These are phyloP conservation scores for Apiotrichum akiyoshidainum DNA, from an alignment of 1,284 basidiomycete species.

Conservation along the genomic window DNA sequence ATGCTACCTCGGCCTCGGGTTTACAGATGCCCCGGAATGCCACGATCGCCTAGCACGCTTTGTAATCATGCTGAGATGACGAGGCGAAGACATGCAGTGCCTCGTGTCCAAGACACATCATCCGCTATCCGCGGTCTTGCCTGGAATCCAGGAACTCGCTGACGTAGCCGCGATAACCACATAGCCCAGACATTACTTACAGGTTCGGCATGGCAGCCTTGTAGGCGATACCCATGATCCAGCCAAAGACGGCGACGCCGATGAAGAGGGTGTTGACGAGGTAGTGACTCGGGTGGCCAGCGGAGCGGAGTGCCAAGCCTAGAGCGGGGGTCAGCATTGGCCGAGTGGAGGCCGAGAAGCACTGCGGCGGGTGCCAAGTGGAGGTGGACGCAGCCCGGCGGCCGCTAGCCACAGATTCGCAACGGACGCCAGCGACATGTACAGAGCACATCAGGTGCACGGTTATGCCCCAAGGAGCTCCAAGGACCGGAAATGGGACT, in stretches of 20 bases:
- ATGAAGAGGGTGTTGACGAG: conserved; percentile 34
- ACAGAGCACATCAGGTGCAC: no score
- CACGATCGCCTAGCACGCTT: no score
- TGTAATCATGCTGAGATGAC: no score
- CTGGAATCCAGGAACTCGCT: not conserved
- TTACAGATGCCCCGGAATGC: no score
- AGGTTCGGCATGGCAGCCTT: conserved; percentile 36
- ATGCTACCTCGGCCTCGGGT: no score
- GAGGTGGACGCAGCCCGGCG: no score
- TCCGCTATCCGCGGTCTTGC: no score
- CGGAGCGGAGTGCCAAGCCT: conserved; percentile 42
- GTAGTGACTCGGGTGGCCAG: conserved; percentile 39
- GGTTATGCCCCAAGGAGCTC: not conserved
- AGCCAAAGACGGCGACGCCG: conserved; percentile 33
- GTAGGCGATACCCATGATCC: conserved; percentile 43
- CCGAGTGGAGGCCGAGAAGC: not conserved
- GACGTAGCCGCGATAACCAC: not conserved
- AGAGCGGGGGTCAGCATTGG: conserved; percentile 6
- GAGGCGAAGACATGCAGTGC: no score
- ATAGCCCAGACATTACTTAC: conserved; percentile 21
- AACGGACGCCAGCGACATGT: not conserved
- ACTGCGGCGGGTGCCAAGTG: no score
- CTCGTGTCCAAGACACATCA: no score
- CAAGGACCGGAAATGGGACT: conserved; percentile 10
- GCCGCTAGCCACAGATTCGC: no score